phyloP scores from a whole-genome alignment of 352 stramenopile species.

The Phytopythium cucurbitacearum region DNA sequence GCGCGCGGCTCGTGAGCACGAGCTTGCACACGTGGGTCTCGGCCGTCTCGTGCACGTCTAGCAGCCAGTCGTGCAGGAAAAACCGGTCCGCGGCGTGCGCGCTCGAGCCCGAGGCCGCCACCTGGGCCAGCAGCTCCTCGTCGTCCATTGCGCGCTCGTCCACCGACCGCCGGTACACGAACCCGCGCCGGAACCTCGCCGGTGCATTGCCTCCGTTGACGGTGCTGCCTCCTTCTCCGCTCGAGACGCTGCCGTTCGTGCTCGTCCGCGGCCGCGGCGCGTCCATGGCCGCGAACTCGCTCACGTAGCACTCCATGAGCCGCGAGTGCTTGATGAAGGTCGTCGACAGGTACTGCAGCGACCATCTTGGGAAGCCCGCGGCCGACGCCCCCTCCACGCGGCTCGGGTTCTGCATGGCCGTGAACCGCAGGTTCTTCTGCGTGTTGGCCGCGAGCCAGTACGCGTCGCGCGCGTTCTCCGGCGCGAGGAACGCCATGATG shows the following conservation, averaged over 20 bases:
- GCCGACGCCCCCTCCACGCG: conserved; percentile 19
- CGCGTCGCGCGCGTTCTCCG: conserved; percentile 52
- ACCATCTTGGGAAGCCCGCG: conserved; percentile 57
- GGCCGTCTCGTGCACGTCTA: conserved; percentile 55
- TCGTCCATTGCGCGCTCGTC: conserved; percentile 42
- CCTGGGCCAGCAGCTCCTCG: conserved; percentile 29
- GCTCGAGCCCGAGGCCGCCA: conserved; percentile 35
- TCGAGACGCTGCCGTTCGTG: no score
- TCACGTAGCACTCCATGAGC: conserved; percentile 56
- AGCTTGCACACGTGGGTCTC: conserved; percentile 62
- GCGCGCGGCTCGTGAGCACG: conserved; percentile 56
- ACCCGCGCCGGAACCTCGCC: conserved; percentile 31
- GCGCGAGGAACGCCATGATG: conserved; percentile 49
- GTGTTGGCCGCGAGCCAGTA: conserved; percentile 77
- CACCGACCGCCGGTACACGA: conserved; percentile 74
- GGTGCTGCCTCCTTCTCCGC: background rate
- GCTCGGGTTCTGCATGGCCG: conserved; percentile 32
- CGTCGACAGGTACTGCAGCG: conserved; percentile 55
- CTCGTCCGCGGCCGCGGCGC: conserved; percentile 1
- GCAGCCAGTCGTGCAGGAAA: conserved; percentile 68
- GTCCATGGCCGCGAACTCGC: conserved; percentile 49
- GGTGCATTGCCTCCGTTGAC: conserved; percentile 11
- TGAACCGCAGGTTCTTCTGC: conserved; percentile 49
- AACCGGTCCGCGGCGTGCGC: conserved; percentile 27
- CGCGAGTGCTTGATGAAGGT: conserved; percentile 58